Evolutionary conservation across 192 early-diverging fungal genomes (phyloP), one percentile per base, ranked within the genome.

Genomic region (Jimgerdemannia flammicorona): DNA sequence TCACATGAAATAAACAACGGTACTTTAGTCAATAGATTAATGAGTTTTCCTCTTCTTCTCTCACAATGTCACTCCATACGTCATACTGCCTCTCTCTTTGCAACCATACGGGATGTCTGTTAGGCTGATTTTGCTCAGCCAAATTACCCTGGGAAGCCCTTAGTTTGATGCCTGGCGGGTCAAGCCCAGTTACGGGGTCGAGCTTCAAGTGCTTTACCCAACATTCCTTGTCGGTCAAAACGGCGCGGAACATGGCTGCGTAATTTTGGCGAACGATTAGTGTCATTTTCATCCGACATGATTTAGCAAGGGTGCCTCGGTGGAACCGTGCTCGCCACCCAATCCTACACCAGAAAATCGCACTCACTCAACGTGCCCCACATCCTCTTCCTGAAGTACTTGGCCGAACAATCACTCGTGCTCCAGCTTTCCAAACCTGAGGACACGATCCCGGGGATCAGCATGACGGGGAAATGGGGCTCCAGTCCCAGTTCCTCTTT

Each of bases 391-490:
- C 95, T 85, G 80, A 96, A 96, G 73, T 95, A 96, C 70, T 90
- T 91, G 74, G 86, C 79, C 43, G 92, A 94, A 72, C 94, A 96
- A 72, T 87, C 87, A 6, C 84, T 78, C 4, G 91, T 92, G 63
- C 91, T 92, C 95, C 95, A 97, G 72, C 92, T 94, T 81, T 96
- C 95, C 29, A 97, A 83, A 2, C 93, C 94, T 7, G 95, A 92
- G 0, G 93, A 94, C 9, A 95, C 92, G 74, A 96, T 95, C 10
- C 96, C 96, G 0, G 95, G 96, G 11, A 97, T 91, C 70, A 97
- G 75, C 0, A 95, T 87, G 0, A 97, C 93, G 66, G 91, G 90
- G 71, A 83, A 85, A 67, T 72, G 77, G 9, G 77, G 72, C 42
- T 78, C 72, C 10, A 81, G 71, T 70, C 75, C 64, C 80, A 88